Evolutionary conservation across 2,329 filamentous ascomycete species (phyloP), one percentile per base, ranked within the genome.

Genomic region (Calonectria pauciramosa): DNA sequence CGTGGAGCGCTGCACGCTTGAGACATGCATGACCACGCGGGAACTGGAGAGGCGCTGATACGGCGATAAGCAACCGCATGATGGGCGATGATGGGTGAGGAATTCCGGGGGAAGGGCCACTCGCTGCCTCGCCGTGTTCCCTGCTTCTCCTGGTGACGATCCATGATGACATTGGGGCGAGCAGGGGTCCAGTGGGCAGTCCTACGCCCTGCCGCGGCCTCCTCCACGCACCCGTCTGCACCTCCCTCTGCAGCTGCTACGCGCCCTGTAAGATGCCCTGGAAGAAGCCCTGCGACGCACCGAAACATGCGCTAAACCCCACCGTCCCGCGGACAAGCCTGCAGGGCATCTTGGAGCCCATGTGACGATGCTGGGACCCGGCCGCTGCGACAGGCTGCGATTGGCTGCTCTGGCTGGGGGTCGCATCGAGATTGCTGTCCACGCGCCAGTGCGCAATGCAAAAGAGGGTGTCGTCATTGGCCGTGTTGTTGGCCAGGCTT

Each of bases 381-480:
- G 23, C 3, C 32, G 38, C 44, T 26, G 30, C 64, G 56, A 71
- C 71, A 71, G 72, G 72, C 64, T 56, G 28, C 64, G 56, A 71
- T 74, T 74, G 72, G 72, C 64, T 56, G 28, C 9, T 8, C 20
- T 20, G 52, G 20, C 59, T 67, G 67, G 71, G 71, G 67, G 67
- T 68, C 41, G 34, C 65, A 60, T 65, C 56, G 36, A 60, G 41
- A 70, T 72, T 44, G 41, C 3, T 44, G 63, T 71, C 68, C 72
- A 71, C 68, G 68, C 68, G 72, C 71, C 66, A 49, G 38, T 41
- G n/a, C 54, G 41, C 36, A 52, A 26, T 70, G 41, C 38, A 30
- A 65, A 49, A 44, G 26, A 65, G 41, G 63, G 72, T 74, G 72
- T 74, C 68, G 72, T 74, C 72, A 74, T 71, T 47, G 30, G 54